A percentile compares a stretch with the other conserved stretches of the same genome.
Conservation (phyloP, 2,329 filamentous ascomycete genomes). For the Aspergillus niger region DNA sequence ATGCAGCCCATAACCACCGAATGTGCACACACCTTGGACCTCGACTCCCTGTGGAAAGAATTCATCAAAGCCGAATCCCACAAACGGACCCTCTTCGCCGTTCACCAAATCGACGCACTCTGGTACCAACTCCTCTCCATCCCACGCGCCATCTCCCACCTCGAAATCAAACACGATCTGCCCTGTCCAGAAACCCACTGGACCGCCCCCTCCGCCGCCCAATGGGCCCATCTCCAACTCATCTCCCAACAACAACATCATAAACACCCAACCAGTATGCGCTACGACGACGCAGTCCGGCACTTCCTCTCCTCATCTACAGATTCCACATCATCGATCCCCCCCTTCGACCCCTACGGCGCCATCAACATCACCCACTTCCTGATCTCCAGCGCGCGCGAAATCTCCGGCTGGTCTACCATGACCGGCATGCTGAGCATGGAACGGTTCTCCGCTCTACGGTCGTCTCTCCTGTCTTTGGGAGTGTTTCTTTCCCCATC, state of each 20-base stretch:
- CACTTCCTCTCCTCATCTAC: slow-evolving; percentile 34
- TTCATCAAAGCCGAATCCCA: slow-evolving; percentile 43
- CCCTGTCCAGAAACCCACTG: slow-evolving; percentile 45
- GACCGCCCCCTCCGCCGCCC: slow-evolving; percentile 39
- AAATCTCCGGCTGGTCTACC: slow-evolving; percentile 48
- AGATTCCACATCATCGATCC: slow-evolving; percentile 19
- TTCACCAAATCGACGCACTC: slow-evolving; percentile 48
- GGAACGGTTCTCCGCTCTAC: slow-evolving; percentile 41
- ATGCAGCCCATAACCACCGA: slow-evolving; percentile 33
- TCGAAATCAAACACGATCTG: slow-evolving; percentile 50
- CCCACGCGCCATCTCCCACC: slow-evolving; percentile 33
- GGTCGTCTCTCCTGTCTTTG: slow-evolving; percentile 40
- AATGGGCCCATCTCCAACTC: slow-evolving; percentile 30
- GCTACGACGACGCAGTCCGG: slow-evolving; percentile 43
- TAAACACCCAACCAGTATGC: slow-evolving; percentile 33
- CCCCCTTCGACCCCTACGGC: slow-evolving; percentile 45
- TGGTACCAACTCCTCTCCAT: slow-evolving; percentile 48
- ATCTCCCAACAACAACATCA: background rate
- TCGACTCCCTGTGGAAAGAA: slow-evolving; percentile 44
- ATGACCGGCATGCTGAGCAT: slow-evolving; percentile 47
- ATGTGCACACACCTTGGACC: slow-evolving; percentile 30
- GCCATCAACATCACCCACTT: slow-evolving; percentile 48
- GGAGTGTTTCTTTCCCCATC: slow-evolving; percentile 31
- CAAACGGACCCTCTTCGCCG: slow-evolving; percentile 47
- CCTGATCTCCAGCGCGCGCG: slow-evolving; percentile 45